A percentile compares a stretch with the other conserved stretches of the same genome.
Evolutionary conservation across 176 grass and related monocot genomes (phyloP).

Genomic region (Melocanna baccifera): DNA sequence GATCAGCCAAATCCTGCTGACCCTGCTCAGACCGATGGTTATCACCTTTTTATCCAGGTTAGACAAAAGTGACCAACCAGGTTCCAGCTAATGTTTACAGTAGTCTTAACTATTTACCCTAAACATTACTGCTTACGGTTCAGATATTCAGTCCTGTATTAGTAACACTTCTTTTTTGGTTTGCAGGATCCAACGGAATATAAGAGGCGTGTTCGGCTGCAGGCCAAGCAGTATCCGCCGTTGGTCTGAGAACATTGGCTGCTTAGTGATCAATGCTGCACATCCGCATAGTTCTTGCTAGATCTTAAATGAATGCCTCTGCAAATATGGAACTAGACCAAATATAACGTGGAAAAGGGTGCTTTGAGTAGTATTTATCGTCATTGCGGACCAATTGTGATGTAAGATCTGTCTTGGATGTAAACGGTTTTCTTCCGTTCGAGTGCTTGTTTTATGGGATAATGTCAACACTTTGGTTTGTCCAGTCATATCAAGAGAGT

Average conservation of each 20-base stretch:
- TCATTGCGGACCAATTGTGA: conserved; percentile 18
- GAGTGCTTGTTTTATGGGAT: conserved; percentile 17
- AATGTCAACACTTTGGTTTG: conserved; percentile 22
- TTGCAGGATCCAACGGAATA: conserved; percentile 76
- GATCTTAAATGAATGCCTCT: conserved; percentile 35
- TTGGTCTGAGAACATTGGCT: conserved; percentile 46
- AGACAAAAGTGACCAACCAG: background rate
- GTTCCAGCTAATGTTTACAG: background rate
- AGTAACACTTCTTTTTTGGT: background rate
- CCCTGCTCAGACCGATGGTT: conserved; percentile 93
- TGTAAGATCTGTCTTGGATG: conserved; percentile 14
- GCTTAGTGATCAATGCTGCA: conserved; percentile 43
- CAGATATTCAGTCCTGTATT: background rate
- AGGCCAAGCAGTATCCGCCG: conserved; percentile 71
- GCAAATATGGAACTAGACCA: conserved; percentile 39
- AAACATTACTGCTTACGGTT: background rate
- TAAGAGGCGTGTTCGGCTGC: conserved; percentile 69
- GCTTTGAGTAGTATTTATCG: conserved; percentile 27
- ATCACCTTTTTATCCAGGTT: conserved; percentile 93
- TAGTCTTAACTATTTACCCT: background rate
- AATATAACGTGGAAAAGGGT: conserved; percentile 29
- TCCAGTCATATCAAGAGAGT: background rate
- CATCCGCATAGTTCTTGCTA: conserved; percentile 48
- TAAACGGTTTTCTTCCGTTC: background rate
- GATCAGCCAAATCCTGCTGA: conserved; percentile 86